Conservation (phyloP, 2,329 filamentous ascomycete species). For the Pseudocercospora crystallina region DNA sequence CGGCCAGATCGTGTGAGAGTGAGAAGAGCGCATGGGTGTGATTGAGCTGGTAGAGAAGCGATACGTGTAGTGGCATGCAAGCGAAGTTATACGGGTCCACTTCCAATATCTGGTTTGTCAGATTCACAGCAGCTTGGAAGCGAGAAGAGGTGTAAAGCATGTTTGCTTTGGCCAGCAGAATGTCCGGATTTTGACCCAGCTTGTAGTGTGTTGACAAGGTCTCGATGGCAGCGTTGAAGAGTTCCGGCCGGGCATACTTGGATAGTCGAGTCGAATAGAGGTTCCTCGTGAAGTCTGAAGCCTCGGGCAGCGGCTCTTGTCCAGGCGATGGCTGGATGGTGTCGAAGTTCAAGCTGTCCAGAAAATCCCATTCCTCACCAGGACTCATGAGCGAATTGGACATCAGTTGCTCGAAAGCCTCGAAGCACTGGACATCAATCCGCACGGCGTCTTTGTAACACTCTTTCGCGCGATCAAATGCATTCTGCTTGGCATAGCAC, state of each 20-base stretch:
- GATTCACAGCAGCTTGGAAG: constrained; percentile 79
- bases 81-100: constrained; percentile 86
- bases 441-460: constrained; percentile 97
- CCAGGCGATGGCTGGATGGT: constrained; percentile 63
- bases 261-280: constrained; percentile 93
- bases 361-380: constrained; percentile 84
- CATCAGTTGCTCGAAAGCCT: constrained; percentile 97
- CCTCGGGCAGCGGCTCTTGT: constrained; percentile 70
- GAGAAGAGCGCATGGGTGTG: constrained; percentile 88
- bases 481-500: constrained; percentile 95
- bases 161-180: constrained; percentile 85
- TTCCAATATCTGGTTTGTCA: constrained; percentile 80
- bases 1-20: constrained; percentile 86
- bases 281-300: constrained; percentile 90
- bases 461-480: constrained; percentile 94
- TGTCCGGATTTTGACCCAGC: constrained; percentile 80
- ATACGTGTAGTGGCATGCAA: constrained; percentile 86
- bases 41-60: constrained; percentile 82
- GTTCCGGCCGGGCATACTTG: constrained; percentile 85
- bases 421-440: constrained; percentile 97
- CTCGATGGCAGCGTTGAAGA: constrained; percentile 83
- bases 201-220: constrained; percentile 92
- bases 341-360: constrained; percentile 88
- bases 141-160: constrained; percentile 92
- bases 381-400: constrained; percentile 90